Conservation (phyloP, 2,329 filamentous ascomycete genomes). For the Diaporthe velutina region DNA sequence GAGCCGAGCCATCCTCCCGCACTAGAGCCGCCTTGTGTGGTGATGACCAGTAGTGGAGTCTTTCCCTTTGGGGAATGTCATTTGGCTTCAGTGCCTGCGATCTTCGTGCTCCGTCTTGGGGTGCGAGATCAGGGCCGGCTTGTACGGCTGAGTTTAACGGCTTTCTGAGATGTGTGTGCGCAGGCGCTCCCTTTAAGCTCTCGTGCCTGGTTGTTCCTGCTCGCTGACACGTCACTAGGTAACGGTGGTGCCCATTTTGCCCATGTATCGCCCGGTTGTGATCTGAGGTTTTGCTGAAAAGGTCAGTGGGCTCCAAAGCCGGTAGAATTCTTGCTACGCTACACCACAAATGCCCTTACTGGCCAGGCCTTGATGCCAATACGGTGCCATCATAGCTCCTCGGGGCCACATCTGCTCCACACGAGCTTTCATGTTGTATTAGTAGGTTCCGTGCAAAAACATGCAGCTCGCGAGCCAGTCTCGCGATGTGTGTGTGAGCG, state of each 20-base stretch:
- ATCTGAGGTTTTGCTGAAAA: not conserved
- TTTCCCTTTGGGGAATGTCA: slow-evolving; percentile 62
- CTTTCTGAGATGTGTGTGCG: slow-evolving; percentile 44
- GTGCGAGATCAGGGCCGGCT: slow-evolving; percentile 48
- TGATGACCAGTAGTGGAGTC: slow-evolving; percentile 84
- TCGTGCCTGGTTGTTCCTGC: not conserved
- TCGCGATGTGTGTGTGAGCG: not conserved
- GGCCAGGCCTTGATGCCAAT: not conserved
- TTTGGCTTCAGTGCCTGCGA: slow-evolving; percentile 71
- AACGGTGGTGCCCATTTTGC: not conserved
- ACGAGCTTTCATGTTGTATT: not conserved
- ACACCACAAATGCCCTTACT: not conserved
- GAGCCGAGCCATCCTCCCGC: slow-evolving; percentile 80
- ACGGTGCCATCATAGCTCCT: not conserved
- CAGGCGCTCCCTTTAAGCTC: slow-evolving; percentile 1
- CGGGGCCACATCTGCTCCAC: not conserved
- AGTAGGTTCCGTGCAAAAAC: not conserved
- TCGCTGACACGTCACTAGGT: slow-evolving; percentile 9
- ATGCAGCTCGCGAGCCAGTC: not conserved
- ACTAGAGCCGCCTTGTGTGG: slow-evolving; percentile 69
- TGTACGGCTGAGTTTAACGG: slow-evolving; percentile 54
- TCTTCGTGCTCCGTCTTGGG: slow-evolving; percentile 69
- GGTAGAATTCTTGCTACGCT: not conserved
- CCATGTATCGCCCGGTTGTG: not conserved
- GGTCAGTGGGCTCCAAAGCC: not conserved